Evolutionary conservation across 2,329 filamentous ascomycete species (phyloP).

Genomic region (Ophiostoma pallidulum): DNA sequence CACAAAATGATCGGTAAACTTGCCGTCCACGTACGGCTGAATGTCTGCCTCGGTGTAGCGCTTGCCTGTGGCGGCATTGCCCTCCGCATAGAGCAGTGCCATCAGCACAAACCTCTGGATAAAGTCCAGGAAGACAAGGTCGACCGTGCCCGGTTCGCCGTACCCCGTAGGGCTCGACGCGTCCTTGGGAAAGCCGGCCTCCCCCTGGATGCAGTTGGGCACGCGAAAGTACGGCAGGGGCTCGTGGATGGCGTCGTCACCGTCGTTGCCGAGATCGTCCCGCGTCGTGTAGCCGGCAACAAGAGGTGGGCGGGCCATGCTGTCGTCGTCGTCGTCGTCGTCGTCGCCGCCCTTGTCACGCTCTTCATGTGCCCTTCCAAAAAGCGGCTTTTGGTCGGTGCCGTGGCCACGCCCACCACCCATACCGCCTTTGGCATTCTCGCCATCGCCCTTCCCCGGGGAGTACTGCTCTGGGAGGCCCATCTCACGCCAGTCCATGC

Average conservation of each 20-base stretch:
- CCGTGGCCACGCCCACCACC: neutral
- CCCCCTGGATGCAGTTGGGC: slow-evolving; percentile 74
- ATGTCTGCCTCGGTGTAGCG: slow-evolving; percentile 40
- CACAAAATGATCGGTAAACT: slow-evolving; percentile 45
- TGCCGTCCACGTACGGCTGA: slow-evolving; percentile 41
- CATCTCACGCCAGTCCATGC: slow-evolving; percentile 36
- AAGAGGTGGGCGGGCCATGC: slow-evolving; percentile 32
- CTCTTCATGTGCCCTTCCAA: too few species aligned
- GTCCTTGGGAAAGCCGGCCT: slow-evolving; percentile 48
- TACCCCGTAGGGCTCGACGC: slow-evolving; percentile 1
- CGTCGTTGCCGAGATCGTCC: slow-evolving; percentile 74
- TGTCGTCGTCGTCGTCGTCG: slow-evolving; percentile 22
- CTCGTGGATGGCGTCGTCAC: slow-evolving; percentile 81
- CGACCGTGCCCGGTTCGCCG: slow-evolving; percentile 60
- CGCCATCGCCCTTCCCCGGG: slow-evolving; percentile 13
- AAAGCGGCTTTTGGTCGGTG: slow-evolving; percentile 4
- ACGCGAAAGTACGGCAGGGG: slow-evolving; percentile 64
- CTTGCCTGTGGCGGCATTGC: slow-evolving; percentile 33
- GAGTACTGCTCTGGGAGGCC: slow-evolving; percentile 39
- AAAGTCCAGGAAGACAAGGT: slow-evolving; percentile 88
- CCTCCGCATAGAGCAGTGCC: slow-evolving; percentile 42
- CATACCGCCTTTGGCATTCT: slow-evolving; percentile 17
- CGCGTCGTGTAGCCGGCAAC: slow-evolving; percentile 74
- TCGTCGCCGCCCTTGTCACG: slow-evolving; percentile 8
- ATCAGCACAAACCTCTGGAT: slow-evolving; percentile 72